phyloP scores from a whole-genome alignment of 2,329 filamentous ascomycete genomes.

The Cytospora leucostoma region DNA sequence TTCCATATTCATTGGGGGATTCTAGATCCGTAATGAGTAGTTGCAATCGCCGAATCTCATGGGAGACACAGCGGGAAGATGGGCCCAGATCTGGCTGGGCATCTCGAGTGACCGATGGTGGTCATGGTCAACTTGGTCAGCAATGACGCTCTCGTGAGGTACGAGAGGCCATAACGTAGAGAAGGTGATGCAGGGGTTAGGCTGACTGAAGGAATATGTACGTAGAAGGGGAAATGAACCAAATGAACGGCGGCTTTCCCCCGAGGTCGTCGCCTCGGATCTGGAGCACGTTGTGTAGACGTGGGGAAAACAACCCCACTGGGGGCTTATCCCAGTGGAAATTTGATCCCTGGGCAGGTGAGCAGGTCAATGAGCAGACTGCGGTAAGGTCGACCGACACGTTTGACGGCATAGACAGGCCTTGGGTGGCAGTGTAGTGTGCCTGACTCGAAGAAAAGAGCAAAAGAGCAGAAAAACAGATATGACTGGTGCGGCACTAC shows the following conservation, averaged over 20 bases:
- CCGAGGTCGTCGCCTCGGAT: neutral
- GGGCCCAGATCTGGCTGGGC: neutral
- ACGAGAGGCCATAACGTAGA: neutral
- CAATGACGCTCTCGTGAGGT: constrained; percentile 9
- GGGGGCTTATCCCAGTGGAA: neutral
- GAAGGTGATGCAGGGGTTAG: constrained; percentile 6
- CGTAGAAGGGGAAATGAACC: neutral
- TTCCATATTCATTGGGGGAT: neutral
- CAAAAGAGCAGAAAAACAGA: too few relatives aligned
- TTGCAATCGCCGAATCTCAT: neutral
- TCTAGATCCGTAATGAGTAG: neutral
- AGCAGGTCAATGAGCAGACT: too few relatives aligned
- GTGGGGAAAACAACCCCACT: neutral
- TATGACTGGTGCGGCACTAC: too few relatives aligned
- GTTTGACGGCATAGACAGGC: too few relatives aligned
- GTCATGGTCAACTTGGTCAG: neutral
- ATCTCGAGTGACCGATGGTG: constrained; percentile 1
- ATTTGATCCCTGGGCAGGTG: too few relatives aligned
- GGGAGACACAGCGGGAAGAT: neutral
- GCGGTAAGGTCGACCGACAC: too few relatives aligned
- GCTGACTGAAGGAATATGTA: neutral
- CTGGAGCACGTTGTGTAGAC: neutral
- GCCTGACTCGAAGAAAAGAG: too few relatives aligned
- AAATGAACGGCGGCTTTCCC: neutral
- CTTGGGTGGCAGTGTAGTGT: too few relatives aligned